Evolutionary conservation across 306 rosid species (phyloP).

Genomic region (Rosa lucieae): DNA sequence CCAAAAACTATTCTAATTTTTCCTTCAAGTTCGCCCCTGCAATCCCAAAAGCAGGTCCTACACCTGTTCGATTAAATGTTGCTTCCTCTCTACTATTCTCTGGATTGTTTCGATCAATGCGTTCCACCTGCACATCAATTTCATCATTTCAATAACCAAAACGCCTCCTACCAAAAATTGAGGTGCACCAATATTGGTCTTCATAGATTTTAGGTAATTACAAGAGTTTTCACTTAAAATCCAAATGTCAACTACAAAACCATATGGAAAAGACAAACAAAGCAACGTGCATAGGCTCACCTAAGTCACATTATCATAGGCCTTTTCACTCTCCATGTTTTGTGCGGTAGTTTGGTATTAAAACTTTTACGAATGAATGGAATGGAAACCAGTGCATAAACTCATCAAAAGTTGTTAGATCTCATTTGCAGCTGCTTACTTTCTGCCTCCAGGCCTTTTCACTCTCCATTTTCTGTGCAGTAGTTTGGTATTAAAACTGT

Average conservation of each 20-base stretch:
- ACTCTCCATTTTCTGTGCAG: too few species aligned
- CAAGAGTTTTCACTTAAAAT: background rate
- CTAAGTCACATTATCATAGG: too few species aligned
- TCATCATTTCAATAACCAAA: constrained; percentile 18
- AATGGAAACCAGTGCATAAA: too few species aligned
- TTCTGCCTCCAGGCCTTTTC: too few species aligned
- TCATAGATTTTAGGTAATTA: background rate
- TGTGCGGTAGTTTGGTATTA: too few species aligned
- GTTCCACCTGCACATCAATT: too few species aligned
- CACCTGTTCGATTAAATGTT: constrained; percentile 68
- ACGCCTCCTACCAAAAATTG: background rate
- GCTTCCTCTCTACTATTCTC: constrained; percentile 61
- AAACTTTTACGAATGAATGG: too few species aligned
- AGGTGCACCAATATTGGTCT: background rate
- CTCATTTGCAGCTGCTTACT: too few species aligned
- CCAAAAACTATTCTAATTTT: too few species aligned
- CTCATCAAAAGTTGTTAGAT: too few species aligned
- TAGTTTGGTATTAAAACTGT: too few species aligned
- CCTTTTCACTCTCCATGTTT: too few species aligned
- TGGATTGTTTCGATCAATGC: constrained; percentile 74
- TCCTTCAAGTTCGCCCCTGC: background rate
- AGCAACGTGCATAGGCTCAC: constrained; percentile 30
- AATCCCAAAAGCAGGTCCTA: constrained; percentile 14
- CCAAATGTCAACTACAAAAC: background rate
- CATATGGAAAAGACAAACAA: constrained; percentile 2